phyloP scores from a whole-genome alignment of 192 early-diverging fungal genomes.

The Podila epigama region DNA sequence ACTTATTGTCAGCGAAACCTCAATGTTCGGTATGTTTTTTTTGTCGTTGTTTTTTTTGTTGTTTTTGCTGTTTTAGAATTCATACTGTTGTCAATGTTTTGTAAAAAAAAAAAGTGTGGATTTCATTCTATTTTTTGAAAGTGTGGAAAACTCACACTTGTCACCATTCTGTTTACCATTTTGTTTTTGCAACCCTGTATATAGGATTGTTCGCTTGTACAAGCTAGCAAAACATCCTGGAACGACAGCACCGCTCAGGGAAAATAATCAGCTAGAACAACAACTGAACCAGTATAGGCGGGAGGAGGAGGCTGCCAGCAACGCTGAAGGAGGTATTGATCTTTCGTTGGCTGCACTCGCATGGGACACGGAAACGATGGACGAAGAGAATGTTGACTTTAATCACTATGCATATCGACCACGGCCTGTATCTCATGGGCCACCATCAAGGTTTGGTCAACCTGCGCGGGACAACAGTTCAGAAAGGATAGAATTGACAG shows the following conservation, averaged over 20 bases:
- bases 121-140: neutral
- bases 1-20: constrained; percentile 43
- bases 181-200: neutral
- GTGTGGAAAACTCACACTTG: neutral
- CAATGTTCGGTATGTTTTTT: constrained; percentile 26
- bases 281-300: constrained; percentile 22
- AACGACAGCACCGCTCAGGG: constrained; percentile 21
- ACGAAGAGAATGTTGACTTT: constrained; percentile 37
- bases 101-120: neutral
- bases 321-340: constrained; percentile 27
- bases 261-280: constrained; percentile 28
- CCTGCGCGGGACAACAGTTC: neutral
- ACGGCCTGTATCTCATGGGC: constrained; percentile 12
- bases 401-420: constrained; percentile 44
- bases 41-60: neutral
- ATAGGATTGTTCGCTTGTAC: constrained; percentile 31
- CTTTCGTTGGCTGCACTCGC: constrained; percentile 21
- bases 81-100: neutral
- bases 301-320: constrained; percentile 5
- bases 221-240: constrained; percentile 28
- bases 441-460: constrained; percentile 1
- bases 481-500: constrained; percentile 40
- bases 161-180: neutral
- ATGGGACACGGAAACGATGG: constrained; percentile 45
- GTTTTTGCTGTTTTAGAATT: neutral